Base-by-base conservation (phyloP, 2,329 filamentous ascomycete genomes). In the Monosporascus sp. region DNA sequence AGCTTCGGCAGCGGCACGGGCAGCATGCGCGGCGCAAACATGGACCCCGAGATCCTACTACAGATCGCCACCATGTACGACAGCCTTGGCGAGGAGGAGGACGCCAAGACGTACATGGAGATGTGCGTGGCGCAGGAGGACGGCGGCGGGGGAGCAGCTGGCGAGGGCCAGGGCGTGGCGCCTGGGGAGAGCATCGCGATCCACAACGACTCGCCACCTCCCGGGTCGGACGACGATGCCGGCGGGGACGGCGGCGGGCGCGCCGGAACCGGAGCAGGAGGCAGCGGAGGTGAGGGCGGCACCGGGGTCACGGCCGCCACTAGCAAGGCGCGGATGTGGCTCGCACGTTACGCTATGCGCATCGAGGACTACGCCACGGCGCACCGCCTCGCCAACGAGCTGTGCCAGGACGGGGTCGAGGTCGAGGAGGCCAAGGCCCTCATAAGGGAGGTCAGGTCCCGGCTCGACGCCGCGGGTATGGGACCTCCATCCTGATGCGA, bases 391-490 rank as follows among this genome's bases (percentile, higher is more conserved):
- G 92, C 91, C 0, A 91, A 87, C 56, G 94, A 99, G 72, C 76
- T 99, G 46, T 97, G 92, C 68, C 91, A 97, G 71, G 94, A 99
- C 71, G 94, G 94, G 0, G 86, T 95, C 26, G 94, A 97, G 71
- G 91, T 97, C 2, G 94, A 99, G 69, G 94, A 99, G 71, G 94
- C 94, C 27, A 97, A 97, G 73, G 91, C 91, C 3, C 75, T 97
- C 61, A 88, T 96, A 57, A 82, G 91, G 56, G 93, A 97, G 70
- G 86, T 96, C 14, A 81, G 92, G 61, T 88, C 88, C 5, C 82
- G 89, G 60, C 80, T 91, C 71, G 88, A 90, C 49, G 72, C 63
- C 49, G 59, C 52, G 50, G 59, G 52, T 9, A 52, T 53, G 50
- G 44, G 40, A 43, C 37, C 49, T 17, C 52, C 54, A 22, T 48